These are phyloP conservation scores for Arabidopsis thaliana DNA, from an alignment of 345 rosid genomes.

Conservation along the genomic window DNA sequence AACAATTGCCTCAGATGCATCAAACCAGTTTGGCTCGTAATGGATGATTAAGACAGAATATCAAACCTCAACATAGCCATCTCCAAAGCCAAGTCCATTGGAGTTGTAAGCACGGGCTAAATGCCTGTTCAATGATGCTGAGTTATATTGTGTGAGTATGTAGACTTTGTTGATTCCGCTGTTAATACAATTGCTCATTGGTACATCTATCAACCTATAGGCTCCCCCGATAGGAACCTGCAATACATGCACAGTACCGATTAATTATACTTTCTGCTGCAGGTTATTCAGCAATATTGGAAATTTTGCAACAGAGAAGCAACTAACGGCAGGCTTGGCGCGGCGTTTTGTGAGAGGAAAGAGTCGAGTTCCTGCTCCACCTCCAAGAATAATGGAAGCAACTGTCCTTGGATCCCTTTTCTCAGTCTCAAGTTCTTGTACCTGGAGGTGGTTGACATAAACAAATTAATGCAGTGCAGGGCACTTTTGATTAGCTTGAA, in stretches of 20 bases:
- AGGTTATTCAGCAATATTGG: conserved; percentile 8
- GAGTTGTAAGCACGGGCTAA: conserved; percentile 87
- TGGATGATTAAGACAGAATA: conserved; percentile 24
- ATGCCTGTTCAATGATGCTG: conserved; percentile 90
- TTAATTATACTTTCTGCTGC: conserved; percentile 3
- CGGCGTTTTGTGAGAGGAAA: conserved; percentile 96
- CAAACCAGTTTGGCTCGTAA: conserved; percentile 9
- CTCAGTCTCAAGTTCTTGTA: conserved; percentile 71
- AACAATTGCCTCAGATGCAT: conserved; percentile 7
- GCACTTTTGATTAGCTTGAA: conserved; percentile 6
- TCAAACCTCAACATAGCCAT: conserved; percentile 82
- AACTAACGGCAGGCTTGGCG: conserved; percentile 89
- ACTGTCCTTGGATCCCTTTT: conserved; percentile 75
- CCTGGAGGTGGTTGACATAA: conserved; percentile 48
- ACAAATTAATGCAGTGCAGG: conserved; percentile 11
- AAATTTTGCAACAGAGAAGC: conserved; percentile 20
- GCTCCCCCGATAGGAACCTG: conserved; percentile 95
- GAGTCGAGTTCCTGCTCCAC: conserved; percentile 99
- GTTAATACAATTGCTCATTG: conserved; percentile 98
- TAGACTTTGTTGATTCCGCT: conserved; percentile 93
- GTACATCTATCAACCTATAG: conserved; percentile 95
- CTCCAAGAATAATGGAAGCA: conserved; percentile 85
- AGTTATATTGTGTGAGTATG: conserved; percentile 94
- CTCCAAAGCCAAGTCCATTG: conserved; percentile 77
- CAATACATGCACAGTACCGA: conserved; percentile 1